phyloP scores from a whole-genome alignment of 306 rosid species.

The Styphnolobium japonicum region DNA sequence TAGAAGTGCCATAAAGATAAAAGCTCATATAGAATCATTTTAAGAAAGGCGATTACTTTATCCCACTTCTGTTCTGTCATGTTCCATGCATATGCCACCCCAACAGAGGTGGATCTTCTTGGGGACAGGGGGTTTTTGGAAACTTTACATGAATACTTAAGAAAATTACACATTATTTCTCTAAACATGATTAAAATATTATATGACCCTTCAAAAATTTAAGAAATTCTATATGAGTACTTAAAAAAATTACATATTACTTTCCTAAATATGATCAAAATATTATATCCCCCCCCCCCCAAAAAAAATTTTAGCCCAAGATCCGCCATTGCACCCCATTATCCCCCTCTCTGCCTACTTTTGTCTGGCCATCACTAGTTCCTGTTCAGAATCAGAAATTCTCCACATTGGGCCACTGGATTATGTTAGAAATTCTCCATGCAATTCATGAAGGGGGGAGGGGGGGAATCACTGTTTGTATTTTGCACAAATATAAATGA shows the following conservation, averaged over 20 bases:
- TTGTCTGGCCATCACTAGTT: conserved; percentile 90
- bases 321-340: too few relatives aligned
- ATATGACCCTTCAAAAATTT: too few relatives aligned
- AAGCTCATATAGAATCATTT: background rate
- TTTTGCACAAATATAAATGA: background rate
- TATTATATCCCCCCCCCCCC: too few relatives aligned
- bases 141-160: too few relatives aligned
- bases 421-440: background rate
- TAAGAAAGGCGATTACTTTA: conserved; percentile 57
- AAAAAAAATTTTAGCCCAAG: too few relatives aligned
- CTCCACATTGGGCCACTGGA: background rate
- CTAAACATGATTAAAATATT: too few relatives aligned
- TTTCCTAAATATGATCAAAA: too few relatives aligned
- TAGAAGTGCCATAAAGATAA: background rate
- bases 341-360: conserved; percentile 94
- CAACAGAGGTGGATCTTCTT: too few relatives aligned
- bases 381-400: conserved; percentile 64
- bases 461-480: background rate
- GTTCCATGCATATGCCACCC: conserved; percentile 95
- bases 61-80: conserved; percentile 81
- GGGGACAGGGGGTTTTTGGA: too few relatives aligned
- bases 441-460: background rate
- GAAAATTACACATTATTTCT: too few relatives aligned
- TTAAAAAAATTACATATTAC: too few relatives aligned
- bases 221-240: too few relatives aligned